Base-by-base conservation (phyloP, 257 asterid genomes). In the Lavandula angustifolia region DNA sequence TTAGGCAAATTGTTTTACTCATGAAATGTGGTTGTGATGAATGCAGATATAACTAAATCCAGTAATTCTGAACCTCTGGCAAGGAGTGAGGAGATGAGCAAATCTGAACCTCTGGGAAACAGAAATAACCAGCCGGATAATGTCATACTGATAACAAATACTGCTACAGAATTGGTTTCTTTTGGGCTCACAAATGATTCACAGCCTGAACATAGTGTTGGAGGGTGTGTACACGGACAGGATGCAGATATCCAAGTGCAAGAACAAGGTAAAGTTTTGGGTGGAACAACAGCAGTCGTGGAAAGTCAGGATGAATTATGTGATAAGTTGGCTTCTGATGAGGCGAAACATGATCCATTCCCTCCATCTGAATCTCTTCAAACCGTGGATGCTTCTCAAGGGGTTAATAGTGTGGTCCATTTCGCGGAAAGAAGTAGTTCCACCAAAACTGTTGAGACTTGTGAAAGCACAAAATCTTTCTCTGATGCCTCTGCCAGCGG, bases 31-130 rank as follows among this genome's bases (percentile, higher is more conserved):
- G 40, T 61, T 66, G 49, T 9, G 22, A 11, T 60, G 27, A 53
- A 42, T 62, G 73, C 85, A 85, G 91, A 69, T 58, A 56, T 2
- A 62, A 60, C 52, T 41, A 71, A 69, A 62, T 52, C 60, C 18
- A 40, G 66, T 75, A 78, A 68, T 53, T 2, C 27, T 22, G 27
- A 22, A 22, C 27, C 27, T 22, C 27, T 22, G 27, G 64, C 74
- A 7, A 67, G 44, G 31, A 44, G 70, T 32, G 75, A 66, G 13
- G 67, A 74, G 66, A 62, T 50, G 0, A 34, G 47, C 52, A 47
- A 67, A 32, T 64, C 57, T 32, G 77, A 63, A 43, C 68, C 69
- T 64, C 50, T 43, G 49, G 73, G 54, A 16, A 69, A 41, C 58
- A 72, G 71, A 56, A 72, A 5, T 7, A 52, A 60, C 63, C 75